Base-by-base conservation (phyloP, 352 stramenopile genomes). In the Pythium plurisporium region DNA sequence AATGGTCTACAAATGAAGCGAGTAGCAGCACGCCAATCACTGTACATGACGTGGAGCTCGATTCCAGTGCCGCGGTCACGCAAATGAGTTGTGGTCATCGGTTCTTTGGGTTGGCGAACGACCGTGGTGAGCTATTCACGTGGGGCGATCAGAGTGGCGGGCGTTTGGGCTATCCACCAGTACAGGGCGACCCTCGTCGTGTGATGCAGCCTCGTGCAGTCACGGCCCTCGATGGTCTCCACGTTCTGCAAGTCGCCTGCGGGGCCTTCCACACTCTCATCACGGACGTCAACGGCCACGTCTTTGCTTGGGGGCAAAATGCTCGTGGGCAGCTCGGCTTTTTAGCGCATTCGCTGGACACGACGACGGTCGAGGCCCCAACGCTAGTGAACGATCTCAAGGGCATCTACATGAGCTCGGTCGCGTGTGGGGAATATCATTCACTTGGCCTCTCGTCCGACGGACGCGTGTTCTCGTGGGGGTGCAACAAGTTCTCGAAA, bases 371-470 rank as follows among this genome's bases (percentile, higher is more conserved):
- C 27, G 62, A 65, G 15, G 64, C 44, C 6, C 76, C 79, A 12
- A 73, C 65, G 1, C 54, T 76, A 23, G 65, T 88, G 15, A 41
- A 29, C 11, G 72, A 73, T 62, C 66, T 92, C 44, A 67, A 72
- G 36, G 79, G 82, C 4, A 58, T 69, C 38, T 90, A 84, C 50
- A 71, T 90, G 61, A 77, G 67, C 31, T 52, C 64, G 26, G 76
- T 92, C 6, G 76, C 80, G 8, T 89, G 79, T 44, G 79, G 82
- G 7, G 82, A 88, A 42, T 85, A 86, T 45, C 82, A 92, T 61
- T 90, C 82, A 20, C 64, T 92, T 20, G 76, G 56, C 6, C 43
- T 92, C 6, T 82, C 78, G 31, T 86, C 82, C 2, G 64, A 76
- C 23, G 79, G 82, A 8, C 52, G 65, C 9, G 70, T 89, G 3